These are phyloP conservation scores for Amanita subjunquillea DNA, from an alignment of 768 basidiomycete genomes.

Conservation along the genomic window DNA sequence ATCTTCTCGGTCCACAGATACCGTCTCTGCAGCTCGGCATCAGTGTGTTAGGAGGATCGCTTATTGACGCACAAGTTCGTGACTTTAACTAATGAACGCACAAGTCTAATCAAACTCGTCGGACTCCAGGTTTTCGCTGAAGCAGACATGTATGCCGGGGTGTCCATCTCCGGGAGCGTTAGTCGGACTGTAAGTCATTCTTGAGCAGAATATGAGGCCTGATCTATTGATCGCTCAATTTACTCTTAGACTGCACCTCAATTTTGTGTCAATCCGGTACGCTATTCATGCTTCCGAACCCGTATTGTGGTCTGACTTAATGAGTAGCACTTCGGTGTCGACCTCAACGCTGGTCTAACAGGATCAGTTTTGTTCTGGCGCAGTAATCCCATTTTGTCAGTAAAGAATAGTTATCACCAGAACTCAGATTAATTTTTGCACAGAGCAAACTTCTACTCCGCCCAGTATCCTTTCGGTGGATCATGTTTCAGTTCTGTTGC, in stretches of 20 bases:
- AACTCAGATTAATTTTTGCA: too few species aligned
- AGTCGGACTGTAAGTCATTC: constrained; percentile 1
- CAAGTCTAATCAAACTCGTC: too few species aligned
- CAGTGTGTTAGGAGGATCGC: constrained; percentile 11
- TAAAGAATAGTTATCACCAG: too few species aligned
- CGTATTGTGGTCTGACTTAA: too few species aligned
- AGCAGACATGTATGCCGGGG: constrained; percentile 12
- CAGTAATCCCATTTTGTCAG: not conserved
- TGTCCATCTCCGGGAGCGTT: constrained; percentile 11
- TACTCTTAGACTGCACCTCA: too few species aligned
- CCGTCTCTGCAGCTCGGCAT: constrained; percentile 15
- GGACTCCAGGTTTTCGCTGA: constrained; percentile 10
- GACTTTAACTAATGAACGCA: too few species aligned
- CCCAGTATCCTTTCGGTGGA: too few species aligned
- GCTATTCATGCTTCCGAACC: too few species aligned
- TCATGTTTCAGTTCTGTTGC: too few species aligned
- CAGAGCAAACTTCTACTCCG: not conserved
- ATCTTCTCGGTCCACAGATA: not conserved
- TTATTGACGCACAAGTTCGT: constrained; percentile 11
- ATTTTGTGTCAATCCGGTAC: too few species aligned
- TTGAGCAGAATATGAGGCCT: too few species aligned
- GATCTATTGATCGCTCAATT: too few species aligned
- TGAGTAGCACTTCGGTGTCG: not conserved
- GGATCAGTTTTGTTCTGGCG: constrained; percentile 10
- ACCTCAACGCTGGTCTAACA: constrained; percentile 10